Percentiles rank a stretch among this genome's conserved stretches.
These are phyloP conservation scores for Dendrocalamus latiflorus DNA, from an alignment of 202 grass and related monocot genomes.

Conservation along the genomic window DNA sequence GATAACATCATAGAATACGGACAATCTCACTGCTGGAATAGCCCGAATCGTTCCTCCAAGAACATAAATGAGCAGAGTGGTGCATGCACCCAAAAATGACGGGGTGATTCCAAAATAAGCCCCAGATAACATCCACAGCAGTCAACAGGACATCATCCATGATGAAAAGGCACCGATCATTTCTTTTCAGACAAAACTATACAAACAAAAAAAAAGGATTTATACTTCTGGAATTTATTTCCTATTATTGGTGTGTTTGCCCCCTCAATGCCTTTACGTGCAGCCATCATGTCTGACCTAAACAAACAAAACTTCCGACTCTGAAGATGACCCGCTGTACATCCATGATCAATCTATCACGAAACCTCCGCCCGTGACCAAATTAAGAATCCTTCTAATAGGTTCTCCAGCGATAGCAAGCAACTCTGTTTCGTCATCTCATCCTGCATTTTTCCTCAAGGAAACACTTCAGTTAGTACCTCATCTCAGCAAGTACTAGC, in stretches of 20 bases:
- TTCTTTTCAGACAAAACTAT: constrained; percentile 40
- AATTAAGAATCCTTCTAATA: constrained; percentile 13
- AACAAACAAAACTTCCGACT: constrained; percentile 40
- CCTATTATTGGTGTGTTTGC: constrained; percentile 24
- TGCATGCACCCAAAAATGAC: constrained; percentile 38
- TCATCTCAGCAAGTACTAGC: background rate
- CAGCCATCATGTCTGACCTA: constrained; percentile 23
- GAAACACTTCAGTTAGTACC: constrained; percentile 17
- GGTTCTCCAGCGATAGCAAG: background rate
- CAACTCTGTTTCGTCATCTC: background rate
- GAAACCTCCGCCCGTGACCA: background rate
- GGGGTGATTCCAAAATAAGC: constrained; percentile 17
- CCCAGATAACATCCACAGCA: constrained; percentile 30
- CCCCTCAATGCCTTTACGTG: constrained; percentile 6
- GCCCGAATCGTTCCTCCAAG: background rate
- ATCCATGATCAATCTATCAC: background rate
- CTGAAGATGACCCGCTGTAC: no score
- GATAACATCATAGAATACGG: background rate
- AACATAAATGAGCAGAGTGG: background rate
- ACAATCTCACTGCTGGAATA: background rate
- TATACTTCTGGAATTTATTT: constrained; percentile 28
- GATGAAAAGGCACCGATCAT: background rate
- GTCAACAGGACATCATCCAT: background rate
- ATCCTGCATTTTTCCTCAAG: background rate
- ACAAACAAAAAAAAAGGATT: constrained; percentile 36